A percentile compares a stretch with the other conserved stretches of the same genome.
phyloP scores from a whole-genome alignment of 2,329 filamentous ascomycete genomes.

The Exophiala sp. region DNA sequence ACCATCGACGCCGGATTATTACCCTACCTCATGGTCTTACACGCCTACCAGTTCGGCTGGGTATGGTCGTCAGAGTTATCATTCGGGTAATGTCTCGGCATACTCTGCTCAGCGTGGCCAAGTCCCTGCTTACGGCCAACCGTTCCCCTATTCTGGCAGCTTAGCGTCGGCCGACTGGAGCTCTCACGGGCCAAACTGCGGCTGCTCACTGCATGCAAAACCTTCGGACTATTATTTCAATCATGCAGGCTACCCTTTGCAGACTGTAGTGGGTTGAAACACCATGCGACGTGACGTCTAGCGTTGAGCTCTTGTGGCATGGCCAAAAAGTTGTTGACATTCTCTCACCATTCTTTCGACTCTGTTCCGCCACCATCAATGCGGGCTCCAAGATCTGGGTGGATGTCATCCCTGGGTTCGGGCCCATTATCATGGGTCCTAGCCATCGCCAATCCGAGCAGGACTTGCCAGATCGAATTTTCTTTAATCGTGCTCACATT shows the following conservation, averaged over 20 bases:
- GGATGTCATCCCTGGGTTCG: background rate
- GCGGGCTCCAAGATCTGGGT: background rate
- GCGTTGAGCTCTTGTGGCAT: slow-evolving; percentile 18
- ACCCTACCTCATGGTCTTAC: slow-evolving; percentile 41
- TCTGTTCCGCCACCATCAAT: slow-evolving; percentile 14
- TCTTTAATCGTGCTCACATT: slow-evolving; percentile 23
- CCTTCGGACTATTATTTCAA: slow-evolving; percentile 46
- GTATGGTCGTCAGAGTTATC: slow-evolving; percentile 21
- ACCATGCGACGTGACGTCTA: slow-evolving; percentile 11
- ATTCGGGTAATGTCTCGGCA: slow-evolving; percentile 15
- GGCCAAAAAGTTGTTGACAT: slow-evolving; percentile 16
- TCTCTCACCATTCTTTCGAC: slow-evolving; percentile 9
- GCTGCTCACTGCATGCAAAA: slow-evolving; percentile 45
- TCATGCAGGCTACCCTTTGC: slow-evolving; percentile 25
- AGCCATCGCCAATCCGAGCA: too few relatives aligned
- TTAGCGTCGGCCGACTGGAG: slow-evolving; percentile 40
- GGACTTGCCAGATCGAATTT: too few relatives aligned
- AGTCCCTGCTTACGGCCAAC: slow-evolving; percentile 17
- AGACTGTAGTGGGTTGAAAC: slow-evolving; percentile 27
- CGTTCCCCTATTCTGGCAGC: slow-evolving; percentile 12
- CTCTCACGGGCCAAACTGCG: slow-evolving; percentile 43
- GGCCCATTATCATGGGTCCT: background rate
- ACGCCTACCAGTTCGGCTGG: slow-evolving; percentile 24
- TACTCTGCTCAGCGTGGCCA: slow-evolving; percentile 23
- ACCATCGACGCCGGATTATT: slow-evolving; percentile 45